Evolutionary conservation across 2,329 filamentous ascomycete genomes (phyloP).

Genomic region (Neurospora crassa): DNA sequence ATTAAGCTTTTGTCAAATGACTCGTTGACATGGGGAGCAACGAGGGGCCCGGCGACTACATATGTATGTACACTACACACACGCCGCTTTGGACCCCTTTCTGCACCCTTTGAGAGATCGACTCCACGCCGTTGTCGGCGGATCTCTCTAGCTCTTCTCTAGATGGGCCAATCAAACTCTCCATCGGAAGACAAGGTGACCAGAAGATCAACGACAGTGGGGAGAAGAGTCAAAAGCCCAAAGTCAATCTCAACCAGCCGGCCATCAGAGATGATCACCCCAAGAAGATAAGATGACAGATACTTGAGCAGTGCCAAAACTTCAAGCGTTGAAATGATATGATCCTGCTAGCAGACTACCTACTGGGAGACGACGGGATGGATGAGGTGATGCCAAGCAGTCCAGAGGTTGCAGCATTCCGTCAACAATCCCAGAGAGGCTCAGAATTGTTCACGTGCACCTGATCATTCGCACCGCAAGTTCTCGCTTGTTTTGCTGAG

Average conservation of each 20-base stretch:
- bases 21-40: background rate
- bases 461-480: conserved; percentile 8
- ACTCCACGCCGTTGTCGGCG: conserved; percentile 2
- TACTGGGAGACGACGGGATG: background rate
- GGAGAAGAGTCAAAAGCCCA: background rate
- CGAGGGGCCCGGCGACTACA: background rate
- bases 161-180: background rate
- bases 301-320: background rate
- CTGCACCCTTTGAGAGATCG: background rate
- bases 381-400: background rate
- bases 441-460: conserved; percentile 10
- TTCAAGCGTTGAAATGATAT: conserved; percentile 1
- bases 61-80: too few species aligned
- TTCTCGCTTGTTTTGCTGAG: background rate
- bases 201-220: background rate
- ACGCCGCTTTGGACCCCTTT: background rate
- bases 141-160: background rate
- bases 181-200: background rate
- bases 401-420: too few species aligned
- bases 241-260: background rate
- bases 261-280: background rate
- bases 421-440: background rate
- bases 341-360: background rate
- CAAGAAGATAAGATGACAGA: background rate
- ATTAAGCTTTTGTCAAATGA: background rate